Conservation (phyloP, 768 basidiomycete genomes). For the Hebeloma cylindrosporum region DNA sequence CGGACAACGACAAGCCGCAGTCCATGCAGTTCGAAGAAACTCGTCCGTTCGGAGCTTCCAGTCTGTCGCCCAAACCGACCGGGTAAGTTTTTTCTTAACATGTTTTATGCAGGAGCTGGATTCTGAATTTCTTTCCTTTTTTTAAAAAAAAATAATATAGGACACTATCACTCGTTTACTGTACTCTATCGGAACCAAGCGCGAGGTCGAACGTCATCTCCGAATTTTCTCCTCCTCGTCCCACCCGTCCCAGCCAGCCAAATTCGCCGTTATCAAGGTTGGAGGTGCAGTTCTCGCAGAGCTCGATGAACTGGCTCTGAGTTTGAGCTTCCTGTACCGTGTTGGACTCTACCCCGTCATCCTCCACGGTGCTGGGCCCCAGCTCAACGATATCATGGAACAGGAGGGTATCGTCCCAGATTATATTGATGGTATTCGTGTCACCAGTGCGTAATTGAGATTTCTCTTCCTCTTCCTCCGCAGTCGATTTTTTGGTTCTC, state of each 20-base stretch:
- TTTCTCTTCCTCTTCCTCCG: not conserved
- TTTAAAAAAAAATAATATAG: conserved; percentile 37
- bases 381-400: conserved; percentile 92
- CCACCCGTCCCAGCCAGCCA: conserved; percentile 85
- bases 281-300: conserved; percentile 94
- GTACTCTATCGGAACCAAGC: conserved; percentile 95
- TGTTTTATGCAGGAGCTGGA: not conserved
- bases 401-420: conserved; percentile 91
- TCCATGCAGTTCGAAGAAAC: conserved; percentile 40
- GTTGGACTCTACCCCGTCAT: conserved; percentile 98
- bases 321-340: conserved; percentile 93
- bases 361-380: conserved; percentile 94
- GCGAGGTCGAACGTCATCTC: conserved; percentile 97
- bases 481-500: conserved; percentile 1
- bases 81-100: conserved; percentile 43
- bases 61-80: conserved; percentile 71
- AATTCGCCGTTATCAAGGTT: conserved; percentile 97
- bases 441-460: conserved; percentile 68
- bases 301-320: conserved; percentile 90
- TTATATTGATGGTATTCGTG: conserved; percentile 96
- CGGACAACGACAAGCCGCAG: conserved; percentile 45
- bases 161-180: conserved; percentile 96
- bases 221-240: conserved; percentile 97
- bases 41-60: conserved; percentile 46
- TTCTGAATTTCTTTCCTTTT: conserved; percentile 1